These are phyloP conservation scores for Debaryomyces psychrophilus DNA, from an alignment of 1,139 yeast genomes.

Conservation along the genomic window DNA sequence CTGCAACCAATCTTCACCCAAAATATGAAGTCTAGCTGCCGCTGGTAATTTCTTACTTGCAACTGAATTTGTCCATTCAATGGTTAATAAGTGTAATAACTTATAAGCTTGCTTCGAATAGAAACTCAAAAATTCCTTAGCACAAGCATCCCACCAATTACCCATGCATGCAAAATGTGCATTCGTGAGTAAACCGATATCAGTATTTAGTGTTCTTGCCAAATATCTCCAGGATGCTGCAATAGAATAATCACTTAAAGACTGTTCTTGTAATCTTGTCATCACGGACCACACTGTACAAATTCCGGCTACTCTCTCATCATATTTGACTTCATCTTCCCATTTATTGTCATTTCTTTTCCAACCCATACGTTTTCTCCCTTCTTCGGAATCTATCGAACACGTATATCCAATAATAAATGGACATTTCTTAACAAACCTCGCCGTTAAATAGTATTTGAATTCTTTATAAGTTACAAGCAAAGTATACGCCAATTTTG, in stretches of 20 bases:
- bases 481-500: conserved; percentile 60
- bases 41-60: conserved; percentile 63
- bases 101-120: conserved; percentile 77
- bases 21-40: conserved; percentile 70
- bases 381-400: conserved; percentile 77
- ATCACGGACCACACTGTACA: conserved; percentile 79
- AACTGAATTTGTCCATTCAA: conserved; percentile 54
- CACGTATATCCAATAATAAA: conserved; percentile 80
- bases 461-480: conserved; percentile 65
- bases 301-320: conserved; percentile 87
- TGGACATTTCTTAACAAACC: conserved; percentile 92
- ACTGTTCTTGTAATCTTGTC: conserved; percentile 43
- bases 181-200: conserved; percentile 52
- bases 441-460: conserved; percentile 67
- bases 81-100: conserved; percentile 48
- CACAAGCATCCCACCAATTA: conserved; percentile 93
- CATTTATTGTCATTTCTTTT: conserved; percentile 65
- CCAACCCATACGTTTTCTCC: conserved; percentile 88
- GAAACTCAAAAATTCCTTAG: conserved; percentile 50
- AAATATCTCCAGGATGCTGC: conserved; percentile 73
- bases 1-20: conserved; percentile 76
- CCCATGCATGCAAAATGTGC: conserved; percentile 74
- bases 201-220: conserved; percentile 69
- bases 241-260: conserved; percentile 22
- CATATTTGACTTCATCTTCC: conserved; percentile 78